A percentile compares a stretch with the other conserved stretches of the same genome.
Conservation (phyloP, 768 basidiomycete genomes). For the Serendipita vermifera region DNA sequence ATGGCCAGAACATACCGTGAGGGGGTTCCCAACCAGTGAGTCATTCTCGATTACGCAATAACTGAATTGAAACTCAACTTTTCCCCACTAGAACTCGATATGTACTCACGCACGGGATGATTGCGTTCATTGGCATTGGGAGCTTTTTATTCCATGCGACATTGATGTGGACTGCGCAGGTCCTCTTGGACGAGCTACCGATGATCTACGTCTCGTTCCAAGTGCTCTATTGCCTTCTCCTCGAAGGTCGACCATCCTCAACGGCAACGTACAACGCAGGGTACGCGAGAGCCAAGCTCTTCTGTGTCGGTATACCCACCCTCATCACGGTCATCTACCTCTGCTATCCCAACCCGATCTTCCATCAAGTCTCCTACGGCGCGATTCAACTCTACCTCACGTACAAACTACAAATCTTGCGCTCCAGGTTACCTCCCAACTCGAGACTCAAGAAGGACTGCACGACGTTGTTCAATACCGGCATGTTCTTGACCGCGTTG, state of each 20-base stretch:
- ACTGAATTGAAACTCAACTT: background rate
- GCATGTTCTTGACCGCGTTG: constrained; percentile 41
- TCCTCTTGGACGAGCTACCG: constrained; percentile 63
- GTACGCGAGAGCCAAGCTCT: too few species aligned
- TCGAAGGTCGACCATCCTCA: background rate
- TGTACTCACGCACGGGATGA: constrained; percentile 15
- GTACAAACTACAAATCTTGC: constrained; percentile 35
- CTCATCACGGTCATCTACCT: constrained; percentile 17
- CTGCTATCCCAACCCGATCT: constrained; percentile 59
- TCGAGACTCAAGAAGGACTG: constrained; percentile 19
- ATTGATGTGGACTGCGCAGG: constrained; percentile 56
- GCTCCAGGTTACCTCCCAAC: constrained; percentile 27
- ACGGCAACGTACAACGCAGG: background rate
- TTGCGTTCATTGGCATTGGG: constrained; percentile 59
- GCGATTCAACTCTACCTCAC: constrained; percentile 37
- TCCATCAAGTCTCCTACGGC: constrained; percentile 67
- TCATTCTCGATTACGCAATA: constrained; percentile 14
- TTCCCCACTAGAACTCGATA: background rate
- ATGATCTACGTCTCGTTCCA: constrained; percentile 32
- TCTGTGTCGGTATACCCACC: background rate
- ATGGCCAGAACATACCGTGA: constrained; percentile 20
- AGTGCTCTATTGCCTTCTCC: background rate
- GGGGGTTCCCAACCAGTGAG: constrained; percentile 28
- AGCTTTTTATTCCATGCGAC: constrained; percentile 72
- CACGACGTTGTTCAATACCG: constrained; percentile 31